phyloP scores from a whole-genome alignment of 108 stramenopile genomes.

The Fragilariopsis cylindrus region DNA sequence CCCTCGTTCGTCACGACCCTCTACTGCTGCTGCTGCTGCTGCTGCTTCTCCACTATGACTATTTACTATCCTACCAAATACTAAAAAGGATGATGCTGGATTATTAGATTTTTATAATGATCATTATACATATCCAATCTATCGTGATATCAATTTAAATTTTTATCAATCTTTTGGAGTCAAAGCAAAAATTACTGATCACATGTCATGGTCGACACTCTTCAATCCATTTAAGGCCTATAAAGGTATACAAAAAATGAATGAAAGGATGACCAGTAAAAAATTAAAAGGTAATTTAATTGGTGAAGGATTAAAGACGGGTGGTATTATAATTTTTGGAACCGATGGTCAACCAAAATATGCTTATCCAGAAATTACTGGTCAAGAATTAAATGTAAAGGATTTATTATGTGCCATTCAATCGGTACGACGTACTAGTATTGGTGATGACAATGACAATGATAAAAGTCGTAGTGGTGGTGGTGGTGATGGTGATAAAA shows the following conservation, averaged over 20 bases:
- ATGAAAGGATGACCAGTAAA: constrained; percentile 56
- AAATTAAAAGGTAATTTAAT: constrained; percentile 69
- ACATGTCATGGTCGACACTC: constrained; percentile 18
- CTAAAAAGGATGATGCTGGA: constrained; percentile 66
- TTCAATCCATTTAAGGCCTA: constrained; percentile 48
- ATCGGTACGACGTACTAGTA: no score
- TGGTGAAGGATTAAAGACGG: constrained; percentile 80
- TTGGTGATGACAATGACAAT: no score
- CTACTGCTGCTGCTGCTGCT: background rate
- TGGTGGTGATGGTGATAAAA: no score
- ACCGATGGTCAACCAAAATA: constrained; percentile 54
- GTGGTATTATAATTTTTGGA: constrained; percentile 79
- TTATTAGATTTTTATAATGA: constrained; percentile 57
- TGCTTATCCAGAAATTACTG: constrained; percentile 77
- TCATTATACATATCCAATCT: constrained; percentile 67
- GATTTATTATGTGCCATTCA: no score
- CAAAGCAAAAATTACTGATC: constrained; percentile 32
- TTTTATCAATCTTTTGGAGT: constrained; percentile 75
- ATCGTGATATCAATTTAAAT: constrained; percentile 51
- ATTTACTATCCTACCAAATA: background rate
- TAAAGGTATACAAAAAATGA: constrained; percentile 9
- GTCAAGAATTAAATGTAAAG: constrained; percentile 1
- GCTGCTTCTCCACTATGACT: background rate
- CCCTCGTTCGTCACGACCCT: background rate
- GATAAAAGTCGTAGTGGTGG: no score